Base-by-base conservation (phyloP, 1,284 basidiomycete genomes). In the Puccinia polysora region DNA sequence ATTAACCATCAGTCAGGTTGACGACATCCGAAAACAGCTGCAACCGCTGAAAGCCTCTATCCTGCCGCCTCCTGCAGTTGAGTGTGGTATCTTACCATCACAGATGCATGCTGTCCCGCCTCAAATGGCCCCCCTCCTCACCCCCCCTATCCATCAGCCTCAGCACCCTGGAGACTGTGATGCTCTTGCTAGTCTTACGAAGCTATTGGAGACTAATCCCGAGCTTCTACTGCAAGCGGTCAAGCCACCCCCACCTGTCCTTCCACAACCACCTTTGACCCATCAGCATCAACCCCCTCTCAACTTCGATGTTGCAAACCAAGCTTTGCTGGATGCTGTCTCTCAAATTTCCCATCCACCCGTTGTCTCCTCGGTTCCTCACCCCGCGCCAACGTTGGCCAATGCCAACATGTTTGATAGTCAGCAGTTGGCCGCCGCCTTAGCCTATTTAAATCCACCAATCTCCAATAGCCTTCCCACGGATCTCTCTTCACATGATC, bases 11-110 rank as follows among this genome's bases (percentile, higher is more conserved):
- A 72, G 38, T 63, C 69, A 72, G 38, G 69, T 72, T 25, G 69
- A 72, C 34, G 69, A 72, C 25, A 72, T 72, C 36, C 69, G 69
- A 23, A 60, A 72, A 56, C 59, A 64, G 32, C 43, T 72, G n/a
- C 59, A 72, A 50, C 69, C 60, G n/a, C 36, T 72, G 14, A 70
- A 60, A 59, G 55, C 67, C 20, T 20, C 47, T 30, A 52, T 45
- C 23, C 68, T 52, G 4, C 65, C 68, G 12, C 32, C 68, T 23
- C 6, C 53, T 50, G 25, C 38, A 34, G 40, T 55, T 59, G 38
- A 60, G 43, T 64, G 45, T 60, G 50, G 38, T 32, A 43, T 53
- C 55, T 60, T 50, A 64, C 38, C 36, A 38, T 43, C 58, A 55
- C 43, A 55, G 28, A 12, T 50, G 23, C 59, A 62, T n/a, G 45